These are phyloP conservation scores for Clonostachys chloroleuca DNA, from an alignment of 2,329 filamentous ascomycete genomes.

Conservation along the genomic window DNA sequence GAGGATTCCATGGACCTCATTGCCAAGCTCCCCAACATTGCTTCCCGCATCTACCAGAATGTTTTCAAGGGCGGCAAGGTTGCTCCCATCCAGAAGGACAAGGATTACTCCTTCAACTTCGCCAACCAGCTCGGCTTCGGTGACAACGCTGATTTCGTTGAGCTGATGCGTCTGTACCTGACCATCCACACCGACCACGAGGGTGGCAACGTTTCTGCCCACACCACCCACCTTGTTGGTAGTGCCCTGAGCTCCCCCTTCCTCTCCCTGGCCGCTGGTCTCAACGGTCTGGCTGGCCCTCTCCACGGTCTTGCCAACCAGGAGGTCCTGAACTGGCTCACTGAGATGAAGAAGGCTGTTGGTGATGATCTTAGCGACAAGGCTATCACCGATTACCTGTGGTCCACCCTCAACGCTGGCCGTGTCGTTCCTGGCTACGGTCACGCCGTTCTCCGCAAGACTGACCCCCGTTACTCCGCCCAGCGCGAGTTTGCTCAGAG, in stretches of 20 bases:
- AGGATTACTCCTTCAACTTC: slow-evolving; percentile 99
- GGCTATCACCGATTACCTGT: slow-evolving; percentile 97
- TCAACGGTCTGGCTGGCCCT: slow-evolving; percentile 96
- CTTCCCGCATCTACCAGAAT: slow-evolving; percentile 98
- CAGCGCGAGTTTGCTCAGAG: slow-evolving; percentile 92
- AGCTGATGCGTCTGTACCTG: slow-evolving; percentile 97
- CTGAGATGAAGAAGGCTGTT: slow-evolving; percentile 94
- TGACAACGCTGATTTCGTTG: slow-evolving; percentile 92
- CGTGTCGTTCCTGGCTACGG: slow-evolving; percentile 98
- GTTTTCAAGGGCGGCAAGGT: slow-evolving; percentile 99
- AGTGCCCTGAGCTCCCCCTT: slow-evolving; percentile 95
- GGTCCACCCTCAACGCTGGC: slow-evolving; percentile 91
- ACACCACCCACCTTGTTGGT: slow-evolving; percentile 98
- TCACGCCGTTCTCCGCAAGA: slow-evolving; percentile 99
- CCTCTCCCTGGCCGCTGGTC: slow-evolving; percentile 92
- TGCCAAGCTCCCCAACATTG: slow-evolving; percentile 98
- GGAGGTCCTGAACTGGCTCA: slow-evolving; percentile 98
- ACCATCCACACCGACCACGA: slow-evolving; percentile 99
- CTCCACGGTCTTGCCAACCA: slow-evolving; percentile 99
- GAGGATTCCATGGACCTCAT: slow-evolving; percentile 99
- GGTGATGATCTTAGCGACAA: slow-evolving; percentile 95
- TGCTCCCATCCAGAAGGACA: slow-evolving; percentile 90
- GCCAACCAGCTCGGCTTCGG: slow-evolving; percentile 98
- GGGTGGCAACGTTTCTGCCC: slow-evolving; percentile 96
- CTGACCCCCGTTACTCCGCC: slow-evolving; percentile 96